Base-by-base conservation (phyloP, 129 eudicot species). In the Calendula officinalis region DNA sequence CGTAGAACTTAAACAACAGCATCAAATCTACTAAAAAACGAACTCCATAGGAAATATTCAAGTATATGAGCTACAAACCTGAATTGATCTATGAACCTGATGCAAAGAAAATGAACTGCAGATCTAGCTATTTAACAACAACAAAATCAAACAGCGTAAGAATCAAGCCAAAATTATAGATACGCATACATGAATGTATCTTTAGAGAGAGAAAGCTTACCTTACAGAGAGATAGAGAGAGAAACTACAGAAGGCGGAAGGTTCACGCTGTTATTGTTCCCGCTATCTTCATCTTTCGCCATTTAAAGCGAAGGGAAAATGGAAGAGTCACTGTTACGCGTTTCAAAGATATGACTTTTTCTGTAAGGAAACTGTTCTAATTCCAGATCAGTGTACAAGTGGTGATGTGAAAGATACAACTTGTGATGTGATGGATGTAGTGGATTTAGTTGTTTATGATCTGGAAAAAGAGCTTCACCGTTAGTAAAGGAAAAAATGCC, bases 241-340 rank as follows among this genome's bases (percentile, higher is more conserved):
- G 78, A 73, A 64, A 72, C 44, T 42, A 47, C 38, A 41, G 4
- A 64, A 55, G 42, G 71, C 66, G 59, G 77, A 54, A 72, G 64
- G 16, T 63, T 63, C 65, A 72, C 77, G 77, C 66, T 49, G 66
- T 57, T 67, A 57, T 59, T 58, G 60, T 36, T 66, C 78, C 73
- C 78, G 78, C 72, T 74, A 42, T 72, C 71, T 72, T 41, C 77
- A 62, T 13, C 72, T 73, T 74, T 66, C 67, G 30, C 72, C 30
- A 74, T 74, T 74, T 74, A 74, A 73, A 74, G 78, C 73, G 56
- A 66, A 65, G 60, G 51, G 38, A 7, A 17, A 44, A 44, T 8
- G 73, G 32, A 56, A 36, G 64, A 42, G 37, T 72, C 32, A 53
- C 15, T 35, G 64, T 64, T 54, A 72, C 77, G 77, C 77, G 71